Evolutionary conservation across 2,329 filamentous ascomycete species (phyloP).

Genomic region (Fusarium oxysporum): DNA sequence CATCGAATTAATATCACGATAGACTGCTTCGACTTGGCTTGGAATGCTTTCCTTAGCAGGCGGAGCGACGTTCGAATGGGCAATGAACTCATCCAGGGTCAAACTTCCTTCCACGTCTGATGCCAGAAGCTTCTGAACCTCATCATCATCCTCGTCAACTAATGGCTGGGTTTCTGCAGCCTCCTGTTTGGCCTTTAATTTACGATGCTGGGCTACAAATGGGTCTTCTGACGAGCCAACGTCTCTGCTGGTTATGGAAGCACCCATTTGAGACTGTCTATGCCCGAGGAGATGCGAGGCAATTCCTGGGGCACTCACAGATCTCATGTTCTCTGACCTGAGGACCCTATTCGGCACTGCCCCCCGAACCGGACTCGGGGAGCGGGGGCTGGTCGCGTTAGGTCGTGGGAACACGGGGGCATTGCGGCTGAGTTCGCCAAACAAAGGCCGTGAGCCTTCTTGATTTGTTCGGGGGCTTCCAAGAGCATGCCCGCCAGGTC

Average conservation of each 20-base stretch:
- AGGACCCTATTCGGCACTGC: conserved; percentile 64
- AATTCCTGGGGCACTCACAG: conserved; percentile 70
- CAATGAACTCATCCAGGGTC: conserved; percentile 75
- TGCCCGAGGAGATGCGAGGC: conserved; percentile 65
- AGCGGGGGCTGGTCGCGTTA: conserved; percentile 70
- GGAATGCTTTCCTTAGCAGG: conserved; percentile 68
- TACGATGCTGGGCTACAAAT: conserved; percentile 63
- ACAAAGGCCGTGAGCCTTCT: conserved; percentile 59
- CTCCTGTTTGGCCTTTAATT: conserved; percentile 65
- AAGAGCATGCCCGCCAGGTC: conserved; percentile 54
- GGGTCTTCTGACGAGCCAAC: conserved; percentile 55
- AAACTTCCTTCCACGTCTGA: conserved; percentile 71
- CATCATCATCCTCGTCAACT: conserved; percentile 76
- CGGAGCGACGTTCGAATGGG: conserved; percentile 65
- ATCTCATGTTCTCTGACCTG: conserved; percentile 64
- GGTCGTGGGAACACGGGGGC: conserved; percentile 67
- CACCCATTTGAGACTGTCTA: conserved; percentile 52
- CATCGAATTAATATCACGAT: conserved; percentile 91
- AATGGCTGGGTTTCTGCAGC: conserved; percentile 68
- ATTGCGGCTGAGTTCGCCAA: conserved; percentile 65
- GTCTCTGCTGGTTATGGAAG: conserved; percentile 56
- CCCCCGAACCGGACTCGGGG: conserved; percentile 76
- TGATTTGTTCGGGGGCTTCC: conserved; percentile 54
- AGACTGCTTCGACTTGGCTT: conserved; percentile 74
- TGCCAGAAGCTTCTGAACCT: conserved; percentile 71